Conservation (phyloP, 140 eudicot genomes). For the Ambrosia hybrid region DNA sequence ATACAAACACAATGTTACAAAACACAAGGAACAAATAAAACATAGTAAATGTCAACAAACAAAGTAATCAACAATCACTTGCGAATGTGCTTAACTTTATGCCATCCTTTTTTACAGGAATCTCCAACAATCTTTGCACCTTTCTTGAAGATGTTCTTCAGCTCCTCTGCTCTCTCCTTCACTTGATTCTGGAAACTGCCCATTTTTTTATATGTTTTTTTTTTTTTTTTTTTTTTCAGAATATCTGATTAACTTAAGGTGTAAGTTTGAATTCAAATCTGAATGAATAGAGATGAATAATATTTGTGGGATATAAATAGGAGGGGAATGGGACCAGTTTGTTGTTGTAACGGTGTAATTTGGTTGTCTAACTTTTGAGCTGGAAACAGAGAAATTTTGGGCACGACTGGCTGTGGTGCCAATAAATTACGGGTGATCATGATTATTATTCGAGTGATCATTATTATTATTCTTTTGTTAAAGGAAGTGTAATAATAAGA, state of each 20-base stretch:
- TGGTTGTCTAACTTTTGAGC: slow-evolving; percentile 25
- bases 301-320: slow-evolving; percentile 24
- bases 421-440: slow-evolving; percentile 2
- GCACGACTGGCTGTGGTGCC: slow-evolving; percentile 23
- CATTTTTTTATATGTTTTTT: slow-evolving; percentile 18
- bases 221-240: not conserved
- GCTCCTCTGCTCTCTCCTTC: slow-evolving; percentile 66
- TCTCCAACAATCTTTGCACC: slow-evolving; percentile 65
- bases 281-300: not conserved
- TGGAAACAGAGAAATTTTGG: slow-evolving; percentile 9
- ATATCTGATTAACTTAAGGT: not conserved
- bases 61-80: slow-evolving; percentile 31
- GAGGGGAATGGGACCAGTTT: slow-evolving; percentile 6
- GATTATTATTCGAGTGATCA: not conserved
- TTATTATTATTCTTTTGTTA: not conserved
- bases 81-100: slow-evolving; percentile 65
- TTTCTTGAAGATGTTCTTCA: slow-evolving; percentile 53
- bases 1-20: slow-evolving; percentile 17
- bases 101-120: slow-evolving; percentile 85
- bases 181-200: slow-evolving; percentile 75
- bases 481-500: not conserved
- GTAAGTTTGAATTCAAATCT: not conserved
- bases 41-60: not conserved
- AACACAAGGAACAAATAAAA: slow-evolving; percentile 3
- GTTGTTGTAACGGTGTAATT: slow-evolving; percentile 28